Percentiles rank a stretch among this genome's conserved stretches.
Conservation (phyloP, 805 yeast species). For the Saturnispora quitensis region DNA sequence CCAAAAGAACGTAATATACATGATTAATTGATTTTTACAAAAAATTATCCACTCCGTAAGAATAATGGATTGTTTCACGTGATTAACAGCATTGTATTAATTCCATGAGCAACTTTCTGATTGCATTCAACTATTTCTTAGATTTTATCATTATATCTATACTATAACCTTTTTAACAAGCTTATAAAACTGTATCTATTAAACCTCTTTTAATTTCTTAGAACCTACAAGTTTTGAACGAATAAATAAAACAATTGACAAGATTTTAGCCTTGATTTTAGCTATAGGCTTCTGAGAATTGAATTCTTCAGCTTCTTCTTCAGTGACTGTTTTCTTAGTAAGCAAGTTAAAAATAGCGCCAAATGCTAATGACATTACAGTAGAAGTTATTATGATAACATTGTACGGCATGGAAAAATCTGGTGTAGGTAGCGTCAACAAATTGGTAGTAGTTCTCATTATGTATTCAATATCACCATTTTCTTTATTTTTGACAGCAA, state of each 20-base stretch:
- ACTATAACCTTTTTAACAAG: neutral
- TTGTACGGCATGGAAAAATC: constrained; percentile 99
- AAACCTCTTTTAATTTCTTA: neutral
- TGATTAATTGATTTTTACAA: neutral
- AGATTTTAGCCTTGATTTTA: constrained; percentile 10
- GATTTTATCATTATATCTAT: neutral
- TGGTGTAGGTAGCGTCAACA: constrained; percentile 87
- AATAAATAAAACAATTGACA: neutral
- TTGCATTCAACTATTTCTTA: neutral
- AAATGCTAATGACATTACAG: constrained; percentile 85
- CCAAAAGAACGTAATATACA: neutral
- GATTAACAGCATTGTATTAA: no score
- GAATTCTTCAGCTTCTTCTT: constrained; percentile 49
- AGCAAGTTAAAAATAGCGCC: constrained; percentile 78
- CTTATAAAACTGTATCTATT: neutral
- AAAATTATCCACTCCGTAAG: no score
- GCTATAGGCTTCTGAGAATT: constrained; percentile 14
- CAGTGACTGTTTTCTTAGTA: constrained; percentile 64
- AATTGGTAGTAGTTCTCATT: constrained; percentile 75
- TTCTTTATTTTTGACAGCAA: constrained; percentile 38
- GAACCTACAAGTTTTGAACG: neutral
- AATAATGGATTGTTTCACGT: neutral
- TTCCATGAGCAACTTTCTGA: neutral
- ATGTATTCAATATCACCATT: constrained; percentile 31
- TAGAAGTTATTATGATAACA: constrained; percentile 87